These are phyloP conservation scores for Coemansia sp. DNA, from an alignment of 192 early-diverging fungal genomes.

Conservation along the genomic window DNA sequence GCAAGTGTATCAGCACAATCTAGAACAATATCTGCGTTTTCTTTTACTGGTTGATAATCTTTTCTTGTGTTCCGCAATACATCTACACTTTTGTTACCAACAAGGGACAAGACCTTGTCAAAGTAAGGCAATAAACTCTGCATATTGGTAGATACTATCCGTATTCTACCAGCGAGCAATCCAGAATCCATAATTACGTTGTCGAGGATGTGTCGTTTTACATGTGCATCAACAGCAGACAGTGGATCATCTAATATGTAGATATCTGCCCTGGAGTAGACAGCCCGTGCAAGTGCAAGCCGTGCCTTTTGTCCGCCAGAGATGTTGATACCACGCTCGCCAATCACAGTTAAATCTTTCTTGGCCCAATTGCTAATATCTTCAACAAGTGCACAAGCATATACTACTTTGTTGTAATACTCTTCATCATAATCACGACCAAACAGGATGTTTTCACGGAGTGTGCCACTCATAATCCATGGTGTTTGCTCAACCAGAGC, in stretches of 20 bases:
- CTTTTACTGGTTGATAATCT: constrained; percentile 3
- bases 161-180: constrained; percentile 70
- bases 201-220: constrained; percentile 72
- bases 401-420: constrained; percentile 58
- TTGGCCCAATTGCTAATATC: constrained; percentile 62
- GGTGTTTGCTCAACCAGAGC: constrained; percentile 82
- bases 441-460: constrained; percentile 72
- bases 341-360: constrained; percentile 48
- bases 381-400: constrained; percentile 59
- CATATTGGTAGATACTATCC: constrained; percentile 83
- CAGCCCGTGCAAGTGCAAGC: constrained; percentile 78
- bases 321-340: constrained; percentile 56
- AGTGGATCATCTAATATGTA: constrained; percentile 86
- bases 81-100: constrained; percentile 56
- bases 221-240: constrained; percentile 81
- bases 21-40: background rate
- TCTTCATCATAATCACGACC: constrained; percentile 62
- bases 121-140: constrained; percentile 75
- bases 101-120: constrained; percentile 71
- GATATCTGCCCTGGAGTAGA: constrained; percentile 78
- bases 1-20: background rate
- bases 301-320: constrained; percentile 87
- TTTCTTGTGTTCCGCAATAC: constrained; percentile 11
- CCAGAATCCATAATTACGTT: constrained; percentile 58
- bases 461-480: constrained; percentile 84